Base-by-base conservation (phyloP, 371 early-diverging fungal genomes). In the Syncephalis plumigaleata region DNA sequence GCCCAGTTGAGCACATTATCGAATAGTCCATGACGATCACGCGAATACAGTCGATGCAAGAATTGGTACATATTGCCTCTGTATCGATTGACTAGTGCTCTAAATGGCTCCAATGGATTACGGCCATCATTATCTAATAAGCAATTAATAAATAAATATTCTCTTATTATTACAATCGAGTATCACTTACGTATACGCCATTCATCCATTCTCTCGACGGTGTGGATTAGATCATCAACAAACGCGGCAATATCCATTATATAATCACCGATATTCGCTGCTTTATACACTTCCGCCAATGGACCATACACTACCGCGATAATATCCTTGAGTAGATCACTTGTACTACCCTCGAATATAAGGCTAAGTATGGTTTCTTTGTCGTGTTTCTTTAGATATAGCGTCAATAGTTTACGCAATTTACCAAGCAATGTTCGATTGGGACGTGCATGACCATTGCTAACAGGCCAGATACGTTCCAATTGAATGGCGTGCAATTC, bases 261-360 rank as follows among this genome's bases (percentile, higher is more conserved):
- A 5, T 70, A 71, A 26, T 73, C 75, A 1, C 70, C 65, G 39
- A 79, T 71, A 48, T 76, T 75, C 16, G 79, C 79, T 2, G 71
- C 63, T 56, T 57, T 75, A 55, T 79, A 79, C 1, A 79, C 73
- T 46, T 73, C 60, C 4, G 74, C 73, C 31, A 79, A 49, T 15
- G 79, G 79, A 31, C 71, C 63, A 49, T 79, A 79, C 48, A 79
- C 76, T 37, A 74, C 72, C 8, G 75, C 60, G 44, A 79, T 66
- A 7, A 76, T 44, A 24, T 79, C 77, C 42, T 69, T 73, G 42
- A 76, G 59, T 7, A 79, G 55, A 48, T 76, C 74, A 5, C 75
- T 71, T 0, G 79, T 75, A 5, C 69, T 65, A 5, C 77, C 77
- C 51, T 79, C 70, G 57, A 70, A 76, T 46, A 75, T 58, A 15